A percentile compares a stretch with the other conserved stretches of the same genome.
phyloP scores from a whole-genome alignment of 805 yeast genomes.

The Yarrowia deformans region DNA sequence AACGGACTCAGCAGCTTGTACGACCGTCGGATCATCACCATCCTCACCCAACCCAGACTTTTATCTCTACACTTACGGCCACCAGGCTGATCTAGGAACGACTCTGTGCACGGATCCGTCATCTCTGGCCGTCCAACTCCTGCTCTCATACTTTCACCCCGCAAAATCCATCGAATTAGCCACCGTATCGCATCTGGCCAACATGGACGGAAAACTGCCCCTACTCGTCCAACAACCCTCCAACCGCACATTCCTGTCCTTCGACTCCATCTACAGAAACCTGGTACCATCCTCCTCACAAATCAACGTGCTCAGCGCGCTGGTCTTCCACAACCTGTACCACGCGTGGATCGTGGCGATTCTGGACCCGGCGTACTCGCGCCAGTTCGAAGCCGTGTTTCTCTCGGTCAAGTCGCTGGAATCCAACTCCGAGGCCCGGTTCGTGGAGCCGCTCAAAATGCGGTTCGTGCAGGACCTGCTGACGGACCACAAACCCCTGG shows the following conservation, averaged over 20 bases:
- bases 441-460: slow-evolving; percentile 26
- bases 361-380: slow-evolving; percentile 34
- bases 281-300: slow-evolving; percentile 17
- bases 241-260: slow-evolving; percentile 23
- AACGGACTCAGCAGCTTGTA: not conserved
- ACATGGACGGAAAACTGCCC: slow-evolving; percentile 42
- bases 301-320: slow-evolving; percentile 25
- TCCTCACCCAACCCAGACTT: not conserved
- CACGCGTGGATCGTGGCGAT: slow-evolving; percentile 43
- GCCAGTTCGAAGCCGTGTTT: slow-evolving; percentile 39
- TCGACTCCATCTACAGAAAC: slow-evolving; percentile 24
- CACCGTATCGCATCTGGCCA: slow-evolving; percentile 35
- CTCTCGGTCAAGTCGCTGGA: slow-evolving; percentile 37
- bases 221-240: slow-evolving; percentile 25
- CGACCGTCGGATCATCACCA: slow-evolving; percentile 19
- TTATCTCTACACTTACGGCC: slow-evolving; percentile 43
- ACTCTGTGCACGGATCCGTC: slow-evolving; percentile 48
- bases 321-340: slow-evolving; percentile 41
- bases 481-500: slow-evolving; percentile 1
- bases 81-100: slow-evolving; percentile 42
- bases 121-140: slow-evolving; percentile 44
- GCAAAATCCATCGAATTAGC: slow-evolving; percentile 15
- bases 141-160: slow-evolving; percentile 40
- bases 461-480: slow-evolving; percentile 32
- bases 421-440: slow-evolving; percentile 20